Percentiles rank a stretch among this genome's conserved stretches.
phyloP scores from a whole-genome alignment of 1,284 basidiomycete species.

The Leccinum huronense region DNA sequence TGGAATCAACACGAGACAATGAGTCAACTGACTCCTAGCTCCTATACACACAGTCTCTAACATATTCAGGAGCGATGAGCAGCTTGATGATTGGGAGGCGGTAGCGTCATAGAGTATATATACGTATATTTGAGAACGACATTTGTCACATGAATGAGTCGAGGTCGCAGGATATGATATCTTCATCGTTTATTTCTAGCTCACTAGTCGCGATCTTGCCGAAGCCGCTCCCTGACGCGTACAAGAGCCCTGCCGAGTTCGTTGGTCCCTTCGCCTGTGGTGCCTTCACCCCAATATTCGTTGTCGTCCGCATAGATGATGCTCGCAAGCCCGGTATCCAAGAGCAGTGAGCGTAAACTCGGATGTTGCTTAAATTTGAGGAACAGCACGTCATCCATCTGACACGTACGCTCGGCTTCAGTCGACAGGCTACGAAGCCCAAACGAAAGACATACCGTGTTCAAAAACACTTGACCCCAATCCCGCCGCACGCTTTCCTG shows the following conservation, averaged over 20 bases:
- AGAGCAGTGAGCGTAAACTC: constrained; percentile 44
- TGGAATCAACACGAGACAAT: too few relatives aligned
- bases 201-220: constrained; percentile 33
- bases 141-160: background rate
- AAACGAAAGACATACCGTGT: constrained; percentile 40
- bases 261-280: constrained; percentile 49
- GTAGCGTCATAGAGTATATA: background rate
- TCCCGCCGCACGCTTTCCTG: constrained; percentile 45
- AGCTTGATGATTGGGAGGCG: background rate
- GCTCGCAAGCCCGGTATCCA: constrained; percentile 46
- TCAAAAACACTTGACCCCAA: constrained; percentile 51
- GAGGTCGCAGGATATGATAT: background rate
- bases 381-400: constrained; percentile 63
- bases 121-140: background rate
- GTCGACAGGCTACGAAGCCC: background rate
- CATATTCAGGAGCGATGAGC: background rate
- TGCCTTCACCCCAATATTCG: constrained; percentile 57
- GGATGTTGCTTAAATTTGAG: constrained; percentile 64
- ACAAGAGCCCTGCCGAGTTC: constrained; percentile 57
- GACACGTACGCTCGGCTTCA: background rate
- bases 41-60: background rate
- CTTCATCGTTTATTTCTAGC: background rate
- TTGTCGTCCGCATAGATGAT: constrained; percentile 50
- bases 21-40: too few relatives aligned
- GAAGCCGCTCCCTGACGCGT: constrained; percentile 49